These are phyloP conservation scores for Backusella mclennaniae DNA, from an alignment of 192 early-diverging fungal genomes.

Conservation along the genomic window DNA sequence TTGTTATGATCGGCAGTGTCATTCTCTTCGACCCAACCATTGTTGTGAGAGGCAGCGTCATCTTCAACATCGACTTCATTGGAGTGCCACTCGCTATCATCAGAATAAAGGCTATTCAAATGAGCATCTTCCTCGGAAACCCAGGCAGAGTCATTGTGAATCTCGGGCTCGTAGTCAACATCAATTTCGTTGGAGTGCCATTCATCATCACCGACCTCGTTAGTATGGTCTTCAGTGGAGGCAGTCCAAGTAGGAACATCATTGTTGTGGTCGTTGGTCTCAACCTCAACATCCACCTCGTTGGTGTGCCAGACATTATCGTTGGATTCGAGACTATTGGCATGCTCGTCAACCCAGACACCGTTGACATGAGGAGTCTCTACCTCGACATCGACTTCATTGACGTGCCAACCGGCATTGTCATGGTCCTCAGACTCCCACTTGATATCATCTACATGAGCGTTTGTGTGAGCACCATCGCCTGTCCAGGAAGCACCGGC, in stretches of 20 bases:
- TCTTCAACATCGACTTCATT: neutral
- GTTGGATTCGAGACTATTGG: neutral
- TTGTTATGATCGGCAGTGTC: neutral
- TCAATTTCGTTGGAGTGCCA: neutral
- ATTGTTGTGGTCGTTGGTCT: neutral
- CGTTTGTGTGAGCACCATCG: neutral
- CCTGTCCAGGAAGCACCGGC: neutral
- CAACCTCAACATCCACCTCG: neutral
- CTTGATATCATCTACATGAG: neutral
- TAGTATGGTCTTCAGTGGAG: neutral
- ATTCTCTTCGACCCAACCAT: neutral
- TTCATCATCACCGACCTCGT: neutral
- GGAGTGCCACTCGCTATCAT: neutral
- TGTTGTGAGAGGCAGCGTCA: neutral
- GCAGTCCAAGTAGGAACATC: neutral
- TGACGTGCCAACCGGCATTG: neutral
- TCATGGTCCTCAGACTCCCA: neutral
- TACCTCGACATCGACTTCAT: neutral
- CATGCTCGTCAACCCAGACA: conserved; percentile 6
- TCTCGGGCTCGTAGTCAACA: neutral
- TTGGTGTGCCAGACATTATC: neutral
- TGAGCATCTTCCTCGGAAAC: neutral
- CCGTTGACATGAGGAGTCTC: neutral
- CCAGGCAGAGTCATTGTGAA: conserved; percentile 1
- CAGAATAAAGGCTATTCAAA: neutral